Evolutionary conservation across 768 basidiomycete species (phyloP), one percentile per base, ranked within the genome.

Genomic region (Collybia mongolica): DNA sequence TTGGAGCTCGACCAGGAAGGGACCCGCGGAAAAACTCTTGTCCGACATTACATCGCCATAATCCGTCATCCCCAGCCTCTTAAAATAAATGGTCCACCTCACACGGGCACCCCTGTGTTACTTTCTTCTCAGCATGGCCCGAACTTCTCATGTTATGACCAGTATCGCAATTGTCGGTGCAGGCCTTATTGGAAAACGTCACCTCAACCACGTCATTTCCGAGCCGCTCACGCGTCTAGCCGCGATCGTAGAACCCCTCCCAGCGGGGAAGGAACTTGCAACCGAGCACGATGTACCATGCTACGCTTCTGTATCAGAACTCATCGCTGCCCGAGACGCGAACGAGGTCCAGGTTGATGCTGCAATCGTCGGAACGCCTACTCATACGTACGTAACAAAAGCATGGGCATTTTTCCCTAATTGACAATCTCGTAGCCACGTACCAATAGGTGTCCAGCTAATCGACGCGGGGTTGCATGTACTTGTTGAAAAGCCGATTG

Each of bases 281-380:
- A 39, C n/a, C 1, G 36, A 14, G 28, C 46, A 48, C 24, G 40
- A 32, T 11, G 20, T 41, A 14, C 38, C 46, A 9, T 41, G 23
- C 17, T 53, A 32, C 29, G 29, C 46, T 17, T 32, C 38, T 11
- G 39, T 53, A 14, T 18, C 45, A 14, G 51, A 39, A 2, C 9
- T 53, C 35, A 46, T 53, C 15, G 40, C 22, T 2, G 24, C 32
- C 6, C 5, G 42, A 1, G 12, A 18, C 5, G 19, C 14, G 2
- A 47, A 40, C 0, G 11, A 20, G 7, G 44, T 52, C 24, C 3
- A 9, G 2, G 44, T 52, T 9, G 50, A 52, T 24, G 54, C 41
- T 11, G 54, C 50, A 15, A 51, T 54, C 29, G 23, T 54, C 7
- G 49, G 20, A 6, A 52, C 54, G 19, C 54, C 50, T 12, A 54